A percentile compares a stretch with the other conserved stretches of the same genome.
These are phyloP conservation scores for Cladosporium colombiae DNA, from an alignment of 2,329 filamentous ascomycete genomes.

Conservation along the genomic window DNA sequence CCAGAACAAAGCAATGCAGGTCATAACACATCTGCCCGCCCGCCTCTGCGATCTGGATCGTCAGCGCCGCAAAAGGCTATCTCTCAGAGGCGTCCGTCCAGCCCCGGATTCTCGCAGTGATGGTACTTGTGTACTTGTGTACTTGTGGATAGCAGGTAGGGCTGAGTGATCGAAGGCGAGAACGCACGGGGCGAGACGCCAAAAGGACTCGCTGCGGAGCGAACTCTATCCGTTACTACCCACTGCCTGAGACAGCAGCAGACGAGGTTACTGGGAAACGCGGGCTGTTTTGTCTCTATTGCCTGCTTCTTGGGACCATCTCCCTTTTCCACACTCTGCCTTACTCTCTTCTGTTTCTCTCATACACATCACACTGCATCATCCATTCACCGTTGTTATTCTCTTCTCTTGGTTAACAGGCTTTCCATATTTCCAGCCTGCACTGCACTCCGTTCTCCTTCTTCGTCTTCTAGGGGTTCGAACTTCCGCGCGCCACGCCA, in stretches of 20 bases:
- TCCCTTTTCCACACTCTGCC: neutral
- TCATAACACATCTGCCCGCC: neutral
- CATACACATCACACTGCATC: neutral
- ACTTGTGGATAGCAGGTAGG: neutral
- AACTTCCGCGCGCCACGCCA: conserved; percentile 1
- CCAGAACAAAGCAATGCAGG: neutral
- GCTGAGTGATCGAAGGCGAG: neutral
- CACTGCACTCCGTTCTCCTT: neutral
- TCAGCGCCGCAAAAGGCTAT: neutral
- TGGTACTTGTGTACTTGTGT: neutral
- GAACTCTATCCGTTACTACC: conserved; percentile 6
- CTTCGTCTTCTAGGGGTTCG: neutral
- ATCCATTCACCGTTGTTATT: neutral
- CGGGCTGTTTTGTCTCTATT: conserved; percentile 9
- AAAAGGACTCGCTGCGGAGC: neutral
- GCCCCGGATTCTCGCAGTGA: neutral
- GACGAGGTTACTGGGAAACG: conserved; percentile 9
- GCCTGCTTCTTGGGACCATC: neutral
- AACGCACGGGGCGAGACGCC: neutral
- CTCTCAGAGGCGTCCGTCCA: neutral
- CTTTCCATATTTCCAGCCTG: neutral
- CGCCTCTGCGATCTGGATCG: neutral
- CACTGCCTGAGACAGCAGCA: conserved; percentile 5
- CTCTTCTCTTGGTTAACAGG: neutral
- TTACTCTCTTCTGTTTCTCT: neutral